phyloP scores from a whole-genome alignment of 345 rosid genomes.

The Mangifera indica region DNA sequence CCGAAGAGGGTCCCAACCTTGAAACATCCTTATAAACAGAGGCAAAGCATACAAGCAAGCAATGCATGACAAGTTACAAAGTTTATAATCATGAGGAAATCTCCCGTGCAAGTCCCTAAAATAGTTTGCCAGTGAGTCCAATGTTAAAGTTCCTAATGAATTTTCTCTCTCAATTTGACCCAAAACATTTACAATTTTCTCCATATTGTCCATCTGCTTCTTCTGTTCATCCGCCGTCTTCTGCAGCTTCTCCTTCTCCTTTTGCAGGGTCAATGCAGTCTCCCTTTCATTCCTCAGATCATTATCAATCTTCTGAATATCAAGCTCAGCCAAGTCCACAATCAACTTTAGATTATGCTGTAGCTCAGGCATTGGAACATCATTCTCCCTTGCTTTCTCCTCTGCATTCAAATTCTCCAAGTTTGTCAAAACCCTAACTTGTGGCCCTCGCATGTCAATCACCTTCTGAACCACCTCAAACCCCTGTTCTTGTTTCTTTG shows the following conservation, averaged over 20 bases:
- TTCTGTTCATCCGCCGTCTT: constrained; percentile 48
- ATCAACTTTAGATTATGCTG: constrained; percentile 78
- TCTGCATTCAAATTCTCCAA: constrained; percentile 90
- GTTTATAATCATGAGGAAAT: constrained; percentile 69
- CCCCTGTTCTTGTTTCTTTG: constrained; percentile 71
- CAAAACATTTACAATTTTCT: constrained; percentile 47
- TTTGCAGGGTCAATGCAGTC: constrained; percentile 73
- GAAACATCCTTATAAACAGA: constrained; percentile 77
- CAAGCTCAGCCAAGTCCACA: constrained; percentile 77
- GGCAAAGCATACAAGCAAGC: constrained; percentile 80
- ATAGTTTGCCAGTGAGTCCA: constrained; percentile 55
- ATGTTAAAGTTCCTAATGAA: constrained; percentile 53
- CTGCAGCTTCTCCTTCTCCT: constrained; percentile 76
- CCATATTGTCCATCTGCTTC: constrained; percentile 61
- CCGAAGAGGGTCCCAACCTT: constrained; percentile 88
- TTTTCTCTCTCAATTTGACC: constrained; percentile 55
- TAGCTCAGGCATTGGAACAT: constrained; percentile 93
- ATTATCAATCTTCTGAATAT: constrained; percentile 81
- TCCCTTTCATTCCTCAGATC: constrained; percentile 85
- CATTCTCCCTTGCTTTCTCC: constrained; percentile 76
- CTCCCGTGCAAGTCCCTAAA: constrained; percentile 51
- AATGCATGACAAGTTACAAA: constrained; percentile 71
- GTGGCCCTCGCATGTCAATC: constrained; percentile 93
- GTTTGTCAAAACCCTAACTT: constrained; percentile 76
- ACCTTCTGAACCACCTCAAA: constrained; percentile 82